A percentile compares a stretch with the other conserved stretches of the same genome.
Conservation (phyloP, 2,329 filamentous ascomycete species). For the Cladosporium sp. region DNA sequence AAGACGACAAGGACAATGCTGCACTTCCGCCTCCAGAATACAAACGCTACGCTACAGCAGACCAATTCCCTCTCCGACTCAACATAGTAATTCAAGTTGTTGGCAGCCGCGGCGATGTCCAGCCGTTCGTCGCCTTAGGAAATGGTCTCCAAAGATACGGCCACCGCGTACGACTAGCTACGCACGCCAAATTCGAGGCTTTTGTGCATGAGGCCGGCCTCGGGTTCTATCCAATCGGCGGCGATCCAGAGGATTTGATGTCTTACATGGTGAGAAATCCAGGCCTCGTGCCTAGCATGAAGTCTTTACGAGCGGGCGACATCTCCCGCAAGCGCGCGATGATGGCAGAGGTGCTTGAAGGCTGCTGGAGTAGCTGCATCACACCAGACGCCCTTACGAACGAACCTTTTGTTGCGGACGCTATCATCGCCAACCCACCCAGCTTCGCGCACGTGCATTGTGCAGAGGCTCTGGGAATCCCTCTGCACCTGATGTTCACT, state of each 20-base stretch:
- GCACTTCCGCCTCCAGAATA: slow-evolving; percentile 3
- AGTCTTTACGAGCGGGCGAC: slow-evolving; percentile 69
- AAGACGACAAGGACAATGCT: neutral
- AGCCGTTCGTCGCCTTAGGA: slow-evolving; percentile 69
- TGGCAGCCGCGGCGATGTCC: slow-evolving; percentile 69
- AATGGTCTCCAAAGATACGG: slow-evolving; percentile 62
- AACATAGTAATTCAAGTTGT: slow-evolving; percentile 74
- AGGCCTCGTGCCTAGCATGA: slow-evolving; percentile 69
- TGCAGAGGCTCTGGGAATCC: slow-evolving; percentile 72
- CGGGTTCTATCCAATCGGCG: slow-evolving; percentile 77
- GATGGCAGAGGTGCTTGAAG: slow-evolving; percentile 80
- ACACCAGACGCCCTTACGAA: slow-evolving; percentile 55
- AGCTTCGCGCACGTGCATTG: slow-evolving; percentile 76
- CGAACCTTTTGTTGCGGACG: slow-evolving; percentile 68
- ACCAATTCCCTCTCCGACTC: slow-evolving; percentile 31
- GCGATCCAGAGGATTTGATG: slow-evolving; percentile 77
- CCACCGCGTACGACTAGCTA: slow-evolving; percentile 70
- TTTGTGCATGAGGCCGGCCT: slow-evolving; percentile 68
- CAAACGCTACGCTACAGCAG: slow-evolving; percentile 1
- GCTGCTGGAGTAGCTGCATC: slow-evolving; percentile 76
- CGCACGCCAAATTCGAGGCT: slow-evolving; percentile 62
- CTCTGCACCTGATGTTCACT: slow-evolving; percentile 55
- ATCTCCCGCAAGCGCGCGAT: slow-evolving; percentile 62
- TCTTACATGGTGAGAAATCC: slow-evolving; percentile 85
- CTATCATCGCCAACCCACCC: slow-evolving; percentile 81